These are phyloP conservation scores for Daldinia decipiens DNA, from an alignment of 495 filamentous ascomycete genomes.

Conservation along the genomic window DNA sequence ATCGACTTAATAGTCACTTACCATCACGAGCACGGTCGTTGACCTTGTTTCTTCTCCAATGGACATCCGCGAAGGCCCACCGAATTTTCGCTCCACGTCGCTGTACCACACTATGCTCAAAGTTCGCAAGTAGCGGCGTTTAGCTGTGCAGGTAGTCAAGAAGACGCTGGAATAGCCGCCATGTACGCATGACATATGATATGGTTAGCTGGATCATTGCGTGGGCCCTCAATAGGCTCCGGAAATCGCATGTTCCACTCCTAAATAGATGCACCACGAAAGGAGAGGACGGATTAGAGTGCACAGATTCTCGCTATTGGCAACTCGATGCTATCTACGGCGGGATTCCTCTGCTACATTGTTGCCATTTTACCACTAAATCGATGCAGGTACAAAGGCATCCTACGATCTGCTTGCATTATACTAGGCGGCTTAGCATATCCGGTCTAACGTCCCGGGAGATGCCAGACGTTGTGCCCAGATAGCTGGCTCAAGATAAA, in stretches of 20 bases:
- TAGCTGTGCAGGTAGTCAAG: constrained; percentile 5
- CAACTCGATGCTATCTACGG: neutral
- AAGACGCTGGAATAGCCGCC: constrained; percentile 1
- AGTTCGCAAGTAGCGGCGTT: constrained; percentile 19
- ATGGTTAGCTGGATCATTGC: neutral
- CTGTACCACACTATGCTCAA: constrained; percentile 19
- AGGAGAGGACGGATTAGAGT: neutral
- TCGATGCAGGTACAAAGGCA: constrained; percentile 37
- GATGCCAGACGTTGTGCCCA: constrained; percentile 5
- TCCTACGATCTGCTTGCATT: constrained; percentile 16
- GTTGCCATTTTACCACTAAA: constrained; percentile 4
- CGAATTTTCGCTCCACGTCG: constrained; percentile 12
- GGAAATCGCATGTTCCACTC: neutral
- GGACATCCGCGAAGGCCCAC: constrained; percentile 34
- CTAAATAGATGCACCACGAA: neutral
- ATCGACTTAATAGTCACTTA: constrained; percentile 18
- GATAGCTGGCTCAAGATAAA: constrained; percentile 34
- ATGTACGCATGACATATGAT: neutral
- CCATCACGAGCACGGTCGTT: constrained; percentile 15
- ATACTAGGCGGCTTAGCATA: constrained; percentile 8
- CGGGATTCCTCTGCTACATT: constrained; percentile 6
- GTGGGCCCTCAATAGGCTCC: neutral
- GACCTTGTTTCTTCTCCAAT: constrained; percentile 31
- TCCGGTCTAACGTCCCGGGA: constrained; percentile 9
- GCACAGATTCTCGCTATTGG: neutral